Base-by-base conservation (phyloP, 2,329 filamentous ascomycete genomes). In the Coleophoma eucalyptorum region DNA sequence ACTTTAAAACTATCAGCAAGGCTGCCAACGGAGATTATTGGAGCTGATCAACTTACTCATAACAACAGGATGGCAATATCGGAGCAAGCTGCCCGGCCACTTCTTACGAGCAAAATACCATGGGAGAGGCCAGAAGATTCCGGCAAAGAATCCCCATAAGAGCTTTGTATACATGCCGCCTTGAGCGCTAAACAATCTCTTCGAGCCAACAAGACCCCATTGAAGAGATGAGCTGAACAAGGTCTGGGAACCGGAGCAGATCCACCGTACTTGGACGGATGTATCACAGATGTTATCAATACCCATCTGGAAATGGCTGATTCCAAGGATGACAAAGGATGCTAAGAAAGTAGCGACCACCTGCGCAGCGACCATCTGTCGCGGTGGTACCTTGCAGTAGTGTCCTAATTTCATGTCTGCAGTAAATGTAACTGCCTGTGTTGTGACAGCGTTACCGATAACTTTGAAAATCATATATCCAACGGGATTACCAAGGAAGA, bases 351-450 rank as follows among this genome's bases (percentile, higher is more conserved):
- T 75, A 3, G 76, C 76, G 5, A 75, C 57, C 0, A 75, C 70
- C 55, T 80, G 77, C 1, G 73, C 76, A 53, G 67, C 67, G 55
- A 80, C 79, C 12, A 78, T 71, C 2, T 72, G 71, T 2, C 73
- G 68, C 1, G 76, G 78, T 0, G 77, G 47, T 20, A 84, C 81
- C 67, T 84, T 84, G 83, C 89, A 85, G 69, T 87, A 87, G 64
- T 87, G 83, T 26, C 79, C 83, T 1, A 87, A 74, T 64, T 87
- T 87, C 42, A 54, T 32, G 31, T 54, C 52, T 15, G 26, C 31
- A 12, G 46, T 38, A 32, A 54, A 54, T 26, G 18, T 13, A 8
- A 54, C 18, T 18, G 42, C 49, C 33, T 54, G 52, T 40, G 20
- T 72, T 80, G 86, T 84, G 69, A 75, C 80, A 26, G 26, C 26